These are phyloP conservation scores for Euphrasia arctica DNA, from an alignment of 305 asterid species.

Conservation along the genomic window DNA sequence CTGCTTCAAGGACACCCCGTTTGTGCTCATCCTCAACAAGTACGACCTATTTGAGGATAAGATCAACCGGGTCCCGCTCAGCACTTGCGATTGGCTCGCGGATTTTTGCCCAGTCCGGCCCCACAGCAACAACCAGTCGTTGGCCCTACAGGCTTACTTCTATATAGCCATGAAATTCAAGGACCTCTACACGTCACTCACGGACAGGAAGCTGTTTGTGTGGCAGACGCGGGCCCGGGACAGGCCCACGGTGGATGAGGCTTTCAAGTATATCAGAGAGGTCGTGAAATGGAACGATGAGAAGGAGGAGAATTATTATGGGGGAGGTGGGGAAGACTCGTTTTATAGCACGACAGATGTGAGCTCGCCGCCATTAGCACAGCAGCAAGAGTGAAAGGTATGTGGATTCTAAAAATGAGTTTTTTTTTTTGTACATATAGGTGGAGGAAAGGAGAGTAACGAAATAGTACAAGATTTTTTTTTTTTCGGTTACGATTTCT, in stretches of 20 bases:
- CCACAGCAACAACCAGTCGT: constrained; percentile 63
- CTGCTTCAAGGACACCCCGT: constrained; percentile 78
- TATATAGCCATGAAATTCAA: constrained; percentile 91
- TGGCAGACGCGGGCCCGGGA: constrained; percentile 87
- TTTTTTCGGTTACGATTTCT: not conserved
- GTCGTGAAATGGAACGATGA: constrained; percentile 97
- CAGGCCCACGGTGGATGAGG: constrained; percentile 71
- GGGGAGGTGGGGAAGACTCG: constrained; percentile 64
- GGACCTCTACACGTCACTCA: constrained; percentile 66
- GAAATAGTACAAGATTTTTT: not conserved
- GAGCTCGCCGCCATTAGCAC: constrained; percentile 30
- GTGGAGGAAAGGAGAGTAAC: not conserved
- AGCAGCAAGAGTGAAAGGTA: constrained; percentile 5
- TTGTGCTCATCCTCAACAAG: constrained; percentile 70
- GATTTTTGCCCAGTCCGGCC: constrained; percentile 75
- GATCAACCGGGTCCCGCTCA: constrained; percentile 54
- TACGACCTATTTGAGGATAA: constrained; percentile 86
- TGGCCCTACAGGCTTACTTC: constrained; percentile 91
- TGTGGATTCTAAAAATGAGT: not conserved
- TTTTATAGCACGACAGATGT: constrained; percentile 89
- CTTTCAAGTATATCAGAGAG: constrained; percentile 76
- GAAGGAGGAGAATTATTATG: constrained; percentile 60
- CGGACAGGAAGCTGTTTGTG: constrained; percentile 77
- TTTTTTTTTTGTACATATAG: constrained; percentile 10
- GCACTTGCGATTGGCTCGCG: constrained; percentile 76